Percentiles rank a stretch among this genome's conserved stretches.
Evolutionary conservation across 2,329 filamentous ascomycete species (phyloP).

Genomic region (Raffaelea deltoideospora): DNA sequence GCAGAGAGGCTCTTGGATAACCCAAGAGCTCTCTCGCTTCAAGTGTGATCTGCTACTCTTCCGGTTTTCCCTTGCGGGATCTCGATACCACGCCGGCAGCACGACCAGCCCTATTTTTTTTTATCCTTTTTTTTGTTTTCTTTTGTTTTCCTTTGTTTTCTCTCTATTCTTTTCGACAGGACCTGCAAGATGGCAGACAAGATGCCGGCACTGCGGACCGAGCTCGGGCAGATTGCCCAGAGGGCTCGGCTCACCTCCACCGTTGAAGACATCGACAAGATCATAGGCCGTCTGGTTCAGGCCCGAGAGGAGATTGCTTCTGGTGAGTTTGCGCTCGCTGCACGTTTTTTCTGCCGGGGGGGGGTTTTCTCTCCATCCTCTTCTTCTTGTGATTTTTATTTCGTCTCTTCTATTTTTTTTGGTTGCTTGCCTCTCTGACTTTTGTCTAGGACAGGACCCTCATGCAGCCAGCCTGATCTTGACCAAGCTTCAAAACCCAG

Average conservation of each 20-base stretch:
- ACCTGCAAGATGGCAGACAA: slow-evolving; percentile 9
- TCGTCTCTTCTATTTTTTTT: slow-evolving; percentile 1
- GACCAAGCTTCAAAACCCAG: slow-evolving; percentile 70
- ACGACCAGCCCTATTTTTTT: too few relatives aligned
- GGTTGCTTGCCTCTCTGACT: not conserved
- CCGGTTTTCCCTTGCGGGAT: too few relatives aligned
- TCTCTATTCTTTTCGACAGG: too few relatives aligned
- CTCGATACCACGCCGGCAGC: too few relatives aligned
- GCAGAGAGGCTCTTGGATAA: too few relatives aligned
- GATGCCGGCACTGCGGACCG: slow-evolving; percentile 47
- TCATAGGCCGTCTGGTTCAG: slow-evolving; percentile 60
- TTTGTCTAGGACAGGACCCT: slow-evolving; percentile 37
- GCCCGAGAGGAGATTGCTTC: slow-evolving; percentile 60
- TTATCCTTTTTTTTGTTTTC: too few relatives aligned
- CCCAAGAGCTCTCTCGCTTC: too few relatives aligned
- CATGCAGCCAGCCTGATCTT: slow-evolving; percentile 58
- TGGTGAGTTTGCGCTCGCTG: slow-evolving; percentile 28
- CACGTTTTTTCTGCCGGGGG: too few relatives aligned
- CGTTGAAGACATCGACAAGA: slow-evolving; percentile 66
- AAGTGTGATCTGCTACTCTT: too few relatives aligned
- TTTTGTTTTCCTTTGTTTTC: too few relatives aligned
- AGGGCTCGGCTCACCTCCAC: slow-evolving; percentile 55
- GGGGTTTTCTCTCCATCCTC: too few relatives aligned
- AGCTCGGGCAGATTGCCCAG: slow-evolving; percentile 57
- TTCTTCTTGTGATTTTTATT: too few relatives aligned